Percentiles rank a stretch among this genome's conserved stretches.
phyloP scores from a whole-genome alignment of 2,329 filamentous ascomycete genomes.

The Fusarium nurragi region DNA sequence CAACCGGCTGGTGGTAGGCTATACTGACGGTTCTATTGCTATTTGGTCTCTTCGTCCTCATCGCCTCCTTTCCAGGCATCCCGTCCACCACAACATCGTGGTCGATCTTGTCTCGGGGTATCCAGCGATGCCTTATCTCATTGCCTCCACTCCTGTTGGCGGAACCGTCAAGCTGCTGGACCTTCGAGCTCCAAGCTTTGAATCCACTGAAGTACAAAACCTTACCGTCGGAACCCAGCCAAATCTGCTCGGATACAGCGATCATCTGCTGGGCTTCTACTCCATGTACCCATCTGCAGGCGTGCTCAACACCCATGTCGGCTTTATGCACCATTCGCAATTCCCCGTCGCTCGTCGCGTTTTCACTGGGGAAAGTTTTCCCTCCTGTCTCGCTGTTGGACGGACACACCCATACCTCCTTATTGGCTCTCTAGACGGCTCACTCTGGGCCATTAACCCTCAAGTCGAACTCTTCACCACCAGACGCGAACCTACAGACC shows the following conservation, averaged over 20 bases:
- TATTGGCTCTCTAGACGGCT: constrained; percentile 63
- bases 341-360: constrained; percentile 64
- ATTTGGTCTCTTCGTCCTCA: constrained; percentile 65
- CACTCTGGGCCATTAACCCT: constrained; percentile 58
- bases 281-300: constrained; percentile 62
- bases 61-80: constrained; percentile 60
- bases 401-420: constrained; percentile 63
- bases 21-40: constrained; percentile 65
- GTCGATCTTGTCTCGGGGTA: constrained; percentile 66
- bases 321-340: constrained; percentile 62
- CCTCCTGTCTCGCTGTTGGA: constrained; percentile 61
- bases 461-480: constrained; percentile 51
- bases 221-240: constrained; percentile 63
- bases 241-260: constrained; percentile 63
- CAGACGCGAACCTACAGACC: constrained; percentile 48
- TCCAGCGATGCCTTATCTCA: constrained; percentile 64
- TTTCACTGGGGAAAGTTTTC: constrained; percentile 60
- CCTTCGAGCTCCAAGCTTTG: constrained; percentile 60
- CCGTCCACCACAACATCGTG: constrained; percentile 63
- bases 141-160: constrained; percentile 65
- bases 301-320: constrained; percentile 62
- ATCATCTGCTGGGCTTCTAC: constrained; percentile 65
- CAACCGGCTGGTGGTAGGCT: constrained; percentile 65
- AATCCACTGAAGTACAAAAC: constrained; percentile 63
- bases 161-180: constrained; percentile 64